Evolutionary conservation across 352 stramenopile genomes (phyloP).

Genomic region (Phytophthora chlamydospora): DNA sequence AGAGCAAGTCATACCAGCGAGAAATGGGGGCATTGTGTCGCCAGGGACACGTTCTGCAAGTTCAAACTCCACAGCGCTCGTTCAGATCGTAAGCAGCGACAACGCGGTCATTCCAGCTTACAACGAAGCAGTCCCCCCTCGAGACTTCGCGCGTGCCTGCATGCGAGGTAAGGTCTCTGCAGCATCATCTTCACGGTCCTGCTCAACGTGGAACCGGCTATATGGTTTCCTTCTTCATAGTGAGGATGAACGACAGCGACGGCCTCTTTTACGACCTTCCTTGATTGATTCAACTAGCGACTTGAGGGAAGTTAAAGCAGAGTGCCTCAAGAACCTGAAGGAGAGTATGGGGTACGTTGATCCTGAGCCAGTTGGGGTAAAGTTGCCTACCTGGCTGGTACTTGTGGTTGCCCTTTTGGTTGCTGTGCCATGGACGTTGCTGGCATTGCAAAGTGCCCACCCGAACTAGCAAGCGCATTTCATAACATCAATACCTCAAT

Average conservation of each 20-base stretch:
- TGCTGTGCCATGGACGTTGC: constrained; percentile 11
- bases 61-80: too few species aligned
- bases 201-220: background rate
- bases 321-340: constrained; percentile 33
- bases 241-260: background rate
- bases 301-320: constrained; percentile 16
- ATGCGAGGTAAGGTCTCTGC: background rate
- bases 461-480: too few species aligned
- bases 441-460: background rate
- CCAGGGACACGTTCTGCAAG: too few species aligned
- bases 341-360: constrained; percentile 41
- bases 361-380: constrained; percentile 9
- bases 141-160: too few species aligned
- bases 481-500: too few species aligned
- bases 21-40: too few species aligned
- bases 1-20: too few species aligned
- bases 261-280: background rate
- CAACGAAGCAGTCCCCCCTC: too few species aligned
- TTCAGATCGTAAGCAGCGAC: too few species aligned
- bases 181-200: background rate
- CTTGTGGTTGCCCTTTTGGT: constrained; percentile 3
- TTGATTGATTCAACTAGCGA: background rate
- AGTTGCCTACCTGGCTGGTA: constrained; percentile 17
- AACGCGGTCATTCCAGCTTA: too few species aligned
- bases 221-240: background rate